Evolutionary conservation across 169 alveolate genomes (phyloP), one percentile per base, ranked within the genome.

Genomic region (Cryptosporidium andersoni): DNA sequence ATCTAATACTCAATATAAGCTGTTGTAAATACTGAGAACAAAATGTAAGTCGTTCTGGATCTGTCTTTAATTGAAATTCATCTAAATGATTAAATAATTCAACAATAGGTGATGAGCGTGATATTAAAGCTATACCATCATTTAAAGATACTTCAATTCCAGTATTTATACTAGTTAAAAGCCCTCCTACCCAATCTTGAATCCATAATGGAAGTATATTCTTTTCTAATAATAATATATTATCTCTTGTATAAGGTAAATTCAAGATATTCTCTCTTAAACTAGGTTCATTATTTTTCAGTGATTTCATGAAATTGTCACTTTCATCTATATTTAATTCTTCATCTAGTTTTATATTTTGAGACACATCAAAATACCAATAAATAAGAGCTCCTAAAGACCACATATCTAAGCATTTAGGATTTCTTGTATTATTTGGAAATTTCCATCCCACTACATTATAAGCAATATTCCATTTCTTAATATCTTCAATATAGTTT

Each of bases 371-470:
- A 42, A 39, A 74, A 3, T 66, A 74, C 85, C 85, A 74, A 74
- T 74, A 74, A 43, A 74, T 60, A 42, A 74, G 51, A 64, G 74
- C 55, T 4, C 85, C 85, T 12, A 74, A 47, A 55, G 55, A 58
- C 85, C 85, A 74, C 12, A 74, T 14, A 45, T 74, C 85, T 5
- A 74, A 40, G 5, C 36, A 58, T 55, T 74, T 74, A 39, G 85
- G 85, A 36, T 74, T 74, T 74, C 74, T 74, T 47, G 67, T 39
- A 12, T n/a, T 14, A 36, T 51, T 74, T 12, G 63, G 40, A 43
- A 74, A 74, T 36, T 60, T 74, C 85, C 85, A 74, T 1, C 85
- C 85, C 74, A 74, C 45, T 74, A 74, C 47, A 58, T 74, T 74
- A 74, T 42, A 53, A 34, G 85, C 66, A n/a, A 68, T 74, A 49